These are phyloP conservation scores for Lachnum nothofagi DNA, from an alignment of 2,329 filamentous ascomycete genomes.

Conservation along the genomic window DNA sequence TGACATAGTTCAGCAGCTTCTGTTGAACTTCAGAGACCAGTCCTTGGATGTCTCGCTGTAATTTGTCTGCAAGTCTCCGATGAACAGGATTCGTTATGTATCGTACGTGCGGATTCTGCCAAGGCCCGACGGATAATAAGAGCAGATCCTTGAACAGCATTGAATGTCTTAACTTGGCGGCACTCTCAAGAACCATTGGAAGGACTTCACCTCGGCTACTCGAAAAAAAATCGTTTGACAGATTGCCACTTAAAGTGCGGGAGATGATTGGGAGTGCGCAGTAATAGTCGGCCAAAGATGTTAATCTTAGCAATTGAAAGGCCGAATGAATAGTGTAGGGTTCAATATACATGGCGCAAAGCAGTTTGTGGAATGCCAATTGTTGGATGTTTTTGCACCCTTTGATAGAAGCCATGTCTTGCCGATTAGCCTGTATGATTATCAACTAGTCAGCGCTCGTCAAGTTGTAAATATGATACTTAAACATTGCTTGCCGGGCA, in stretches of 20 bases:
- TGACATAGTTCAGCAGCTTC: no score
- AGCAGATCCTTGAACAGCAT: background rate
- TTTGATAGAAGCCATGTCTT: no score
- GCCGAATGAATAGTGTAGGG: background rate
- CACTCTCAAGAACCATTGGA: background rate
- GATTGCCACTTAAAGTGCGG: background rate
- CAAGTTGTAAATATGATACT: no score
- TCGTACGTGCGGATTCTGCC: background rate
- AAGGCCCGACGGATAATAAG: background rate
- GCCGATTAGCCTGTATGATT: no score
- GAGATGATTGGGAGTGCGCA: constrained; percentile 2
- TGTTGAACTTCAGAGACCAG: no score
- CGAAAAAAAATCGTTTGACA: background rate
- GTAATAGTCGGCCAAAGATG: background rate
- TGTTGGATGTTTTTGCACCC: no score
- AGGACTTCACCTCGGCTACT: background rate
- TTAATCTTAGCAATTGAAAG: background rate
- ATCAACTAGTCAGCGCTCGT: no score
- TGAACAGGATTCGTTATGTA: no score
- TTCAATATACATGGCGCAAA: background rate
- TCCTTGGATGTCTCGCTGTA: no score
- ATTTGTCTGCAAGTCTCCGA: no score
- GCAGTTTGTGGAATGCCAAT: background rate
- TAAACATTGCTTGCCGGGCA: no score
- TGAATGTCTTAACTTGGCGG: background rate